These are phyloP conservation scores for Euclidium syriacum DNA, from an alignment of 345 rosid genomes.

Conservation along the genomic window DNA sequence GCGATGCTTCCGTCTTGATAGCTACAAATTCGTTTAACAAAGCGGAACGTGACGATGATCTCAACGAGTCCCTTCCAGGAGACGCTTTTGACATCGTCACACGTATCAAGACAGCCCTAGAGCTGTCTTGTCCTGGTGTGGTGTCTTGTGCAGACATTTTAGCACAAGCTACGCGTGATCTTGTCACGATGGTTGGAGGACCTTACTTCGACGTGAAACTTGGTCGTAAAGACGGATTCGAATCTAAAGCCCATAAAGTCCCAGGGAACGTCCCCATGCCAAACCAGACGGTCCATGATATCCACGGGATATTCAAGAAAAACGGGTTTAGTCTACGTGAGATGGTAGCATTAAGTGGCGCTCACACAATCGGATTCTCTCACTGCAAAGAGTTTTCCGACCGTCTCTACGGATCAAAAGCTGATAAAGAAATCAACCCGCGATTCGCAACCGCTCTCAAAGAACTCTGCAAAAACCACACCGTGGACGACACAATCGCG, in stretches of 20 bases:
- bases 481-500: slow-evolving; percentile 32
- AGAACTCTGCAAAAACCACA: slow-evolving; percentile 33
- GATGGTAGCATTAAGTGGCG: slow-evolving; percentile 54
- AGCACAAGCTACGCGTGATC: slow-evolving; percentile 50
- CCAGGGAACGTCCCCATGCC: slow-evolving; percentile 31
- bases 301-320: slow-evolving; percentile 32
- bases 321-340: slow-evolving; percentile 42
- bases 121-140: slow-evolving; percentile 46
- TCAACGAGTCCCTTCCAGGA: slow-evolving; percentile 48
- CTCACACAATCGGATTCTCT: slow-evolving; percentile 60
- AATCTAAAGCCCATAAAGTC: slow-evolving; percentile 37
- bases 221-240: slow-evolving; percentile 52
- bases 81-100: slow-evolving; percentile 48
- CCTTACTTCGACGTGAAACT: slow-evolving; percentile 39
- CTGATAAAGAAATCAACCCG: slow-evolving; percentile 37
- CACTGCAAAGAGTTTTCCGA: slow-evolving; percentile 47
- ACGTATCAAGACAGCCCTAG: slow-evolving; percentile 45
- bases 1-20: slow-evolving; percentile 54
- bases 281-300: slow-evolving; percentile 37
- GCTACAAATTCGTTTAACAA: slow-evolving; percentile 44
- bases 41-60: slow-evolving; percentile 52
- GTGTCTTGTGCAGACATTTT: slow-evolving; percentile 64
- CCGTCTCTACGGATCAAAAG: slow-evolving; percentile 29
- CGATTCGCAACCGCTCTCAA: slow-evolving; percentile 37
- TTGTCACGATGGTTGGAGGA: slow-evolving; percentile 54